phyloP scores from a whole-genome alignment of 176 grass and related monocot species.

The Ampelocalamus luodianensis region DNA sequence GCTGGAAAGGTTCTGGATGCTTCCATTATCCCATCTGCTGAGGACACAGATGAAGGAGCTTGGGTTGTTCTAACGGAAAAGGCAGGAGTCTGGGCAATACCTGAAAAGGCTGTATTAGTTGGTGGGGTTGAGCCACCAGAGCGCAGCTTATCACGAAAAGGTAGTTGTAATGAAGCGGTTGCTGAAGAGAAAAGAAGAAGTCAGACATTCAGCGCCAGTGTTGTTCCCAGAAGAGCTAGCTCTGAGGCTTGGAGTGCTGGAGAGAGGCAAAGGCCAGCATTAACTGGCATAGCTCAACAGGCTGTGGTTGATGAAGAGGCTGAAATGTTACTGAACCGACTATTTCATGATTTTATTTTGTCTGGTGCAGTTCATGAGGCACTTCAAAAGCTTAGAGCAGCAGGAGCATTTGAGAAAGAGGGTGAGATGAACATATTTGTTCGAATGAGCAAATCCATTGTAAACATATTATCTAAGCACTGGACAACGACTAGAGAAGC shows the following conservation, averaged over 20 bases:
- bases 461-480: slow-evolving; percentile 93
- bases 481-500: slow-evolving; percentile 98
- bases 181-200: slow-evolving; percentile 82
- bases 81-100: slow-evolving; percentile 92
- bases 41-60: slow-evolving; percentile 84
- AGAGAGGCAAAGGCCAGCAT: slow-evolving; percentile 66
- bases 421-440: slow-evolving; percentile 89
- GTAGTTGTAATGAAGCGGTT: slow-evolving; percentile 84
- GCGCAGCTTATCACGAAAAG: slow-evolving; percentile 95
- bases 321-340: slow-evolving; percentile 73
- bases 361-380: slow-evolving; percentile 70
- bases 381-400: slow-evolving; percentile 77
- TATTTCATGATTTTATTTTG: slow-evolving; percentile 91
- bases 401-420: slow-evolving; percentile 94
- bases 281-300: slow-evolving; percentile 65
- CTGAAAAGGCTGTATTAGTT: slow-evolving; percentile 97
- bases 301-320: slow-evolving; percentile 75
- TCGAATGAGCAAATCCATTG: slow-evolving; percentile 89
- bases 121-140: slow-evolving; percentile 97
- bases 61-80: slow-evolving; percentile 98
- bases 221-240: slow-evolving; percentile 74
- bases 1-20: slow-evolving; percentile 93
- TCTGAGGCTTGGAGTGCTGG: slow-evolving; percentile 88
- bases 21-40: slow-evolving; percentile 77
- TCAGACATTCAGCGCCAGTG: slow-evolving; percentile 56